Evolutionary conservation across 352 stramenopile species (phyloP).

Genomic region (Thalassiosira mediterranea): DNA sequence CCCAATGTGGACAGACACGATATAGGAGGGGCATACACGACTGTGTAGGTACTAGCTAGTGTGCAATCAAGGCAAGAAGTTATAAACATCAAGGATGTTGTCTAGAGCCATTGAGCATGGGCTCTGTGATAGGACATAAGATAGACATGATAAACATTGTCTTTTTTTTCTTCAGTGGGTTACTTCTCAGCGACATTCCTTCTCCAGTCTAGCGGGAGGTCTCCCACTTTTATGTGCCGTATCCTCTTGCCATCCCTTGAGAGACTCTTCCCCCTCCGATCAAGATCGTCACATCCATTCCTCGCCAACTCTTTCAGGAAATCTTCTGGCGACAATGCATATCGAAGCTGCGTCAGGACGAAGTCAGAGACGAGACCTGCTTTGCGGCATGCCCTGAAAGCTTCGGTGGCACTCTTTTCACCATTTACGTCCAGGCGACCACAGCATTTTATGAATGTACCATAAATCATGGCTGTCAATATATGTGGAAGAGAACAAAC

Average conservation of each 20-base stretch:
- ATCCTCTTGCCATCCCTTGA: constrained; percentile 50
- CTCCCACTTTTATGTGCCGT: constrained; percentile 27
- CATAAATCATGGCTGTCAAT: constrained; percentile 49
- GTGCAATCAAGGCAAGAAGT: no score
- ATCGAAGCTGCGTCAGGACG: constrained; percentile 66
- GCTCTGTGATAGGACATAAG: no score
- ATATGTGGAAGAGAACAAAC: constrained; percentile 4
- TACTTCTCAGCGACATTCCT: constrained; percentile 45
- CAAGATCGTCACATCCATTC: constrained; percentile 50
- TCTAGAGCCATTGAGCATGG: no score
- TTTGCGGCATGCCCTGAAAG: constrained; percentile 61
- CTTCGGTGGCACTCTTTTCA: constrained; percentile 35
- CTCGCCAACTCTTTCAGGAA: constrained; percentile 55
- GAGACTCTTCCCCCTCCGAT: constrained; percentile 48
- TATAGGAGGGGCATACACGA: no score
- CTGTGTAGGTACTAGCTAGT: no score
- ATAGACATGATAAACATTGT: no score
- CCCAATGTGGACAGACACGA: no score
- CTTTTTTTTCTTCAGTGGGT: no score
- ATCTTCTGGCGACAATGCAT: constrained; percentile 46
- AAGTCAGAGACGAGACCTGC: constrained; percentile 71
- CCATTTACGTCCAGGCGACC: constrained; percentile 53
- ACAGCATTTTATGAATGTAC: constrained; percentile 77
- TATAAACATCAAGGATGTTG: no score
- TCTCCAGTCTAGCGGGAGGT: constrained; percentile 52